A percentile compares a stretch with the other conserved stretches of the same genome.
Evolutionary conservation across 2,329 filamentous ascomycete species (phyloP).

Genomic region (Trichoderma koningiopsis): DNA sequence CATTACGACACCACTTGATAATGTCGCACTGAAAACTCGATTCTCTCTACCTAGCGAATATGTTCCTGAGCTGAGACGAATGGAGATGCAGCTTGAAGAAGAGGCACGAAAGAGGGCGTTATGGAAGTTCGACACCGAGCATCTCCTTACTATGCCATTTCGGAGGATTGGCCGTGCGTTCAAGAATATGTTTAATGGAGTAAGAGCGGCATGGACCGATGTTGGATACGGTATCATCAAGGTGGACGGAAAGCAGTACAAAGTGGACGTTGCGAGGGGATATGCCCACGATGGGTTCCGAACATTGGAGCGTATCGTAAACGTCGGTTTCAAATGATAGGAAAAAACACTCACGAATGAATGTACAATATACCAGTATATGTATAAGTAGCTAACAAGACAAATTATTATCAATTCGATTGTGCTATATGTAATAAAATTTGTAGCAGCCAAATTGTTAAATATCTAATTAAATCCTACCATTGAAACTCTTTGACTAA

Average conservation of each 20-base stretch:
- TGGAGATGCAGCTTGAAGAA: slow-evolving; percentile 40
- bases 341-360: neutral
- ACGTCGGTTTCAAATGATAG: slow-evolving; percentile 33
- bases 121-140: slow-evolving; percentile 55
- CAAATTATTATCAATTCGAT: neutral
- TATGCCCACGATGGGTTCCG: slow-evolving; percentile 62
- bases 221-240: slow-evolving; percentile 58
- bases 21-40: slow-evolving; percentile 41
- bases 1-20: slow-evolving; percentile 41
- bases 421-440: neutral
- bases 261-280: slow-evolving; percentile 59
- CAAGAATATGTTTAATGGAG: slow-evolving; percentile 46
- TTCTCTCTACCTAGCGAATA: slow-evolving; percentile 44
- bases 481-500: slow-evolving; percentile 47
- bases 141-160: slow-evolving; percentile 61
- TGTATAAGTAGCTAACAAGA: neutral
- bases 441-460: neutral
- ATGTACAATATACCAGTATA: slow-evolving; percentile 12
- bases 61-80: slow-evolving; percentile 40
- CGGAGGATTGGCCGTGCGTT: slow-evolving; percentile 50
- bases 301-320: slow-evolving; percentile 58
- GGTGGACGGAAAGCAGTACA: slow-evolving; percentile 53
- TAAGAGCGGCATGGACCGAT: slow-evolving; percentile 56
- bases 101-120: slow-evolving; percentile 43
- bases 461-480: slow-evolving; percentile 30